Evolutionary conservation across 306 rosid genomes (phyloP).

Genomic region (Cucurbita pepo): DNA sequence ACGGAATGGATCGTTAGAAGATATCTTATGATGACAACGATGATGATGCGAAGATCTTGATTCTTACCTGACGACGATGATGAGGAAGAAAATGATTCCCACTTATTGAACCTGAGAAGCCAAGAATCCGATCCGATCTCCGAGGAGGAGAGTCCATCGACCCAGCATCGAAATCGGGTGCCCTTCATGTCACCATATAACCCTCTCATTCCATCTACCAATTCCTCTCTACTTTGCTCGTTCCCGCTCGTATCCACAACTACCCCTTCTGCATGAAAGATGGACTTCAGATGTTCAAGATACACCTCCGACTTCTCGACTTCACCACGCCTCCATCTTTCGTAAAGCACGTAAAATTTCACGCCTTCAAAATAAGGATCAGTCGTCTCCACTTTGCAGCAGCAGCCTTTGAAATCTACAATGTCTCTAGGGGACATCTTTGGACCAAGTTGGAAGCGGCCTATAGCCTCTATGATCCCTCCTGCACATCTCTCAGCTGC

Average conservation of each 20-base stretch:
- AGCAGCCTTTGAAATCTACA: conserved; percentile 16
- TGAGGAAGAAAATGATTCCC: conserved; percentile 25
- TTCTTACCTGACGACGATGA: conserved; percentile 2
- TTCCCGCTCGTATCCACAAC: conserved; percentile 45
- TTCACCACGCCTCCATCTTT: conserved; percentile 63
- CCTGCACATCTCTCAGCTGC: conserved; percentile 72
- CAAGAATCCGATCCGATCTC: conserved; percentile 50
- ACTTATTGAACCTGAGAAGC: conserved; percentile 56
- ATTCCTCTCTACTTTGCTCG: conserved; percentile 18
- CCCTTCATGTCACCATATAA: conserved; percentile 32
- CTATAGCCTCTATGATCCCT: conserved; percentile 67
- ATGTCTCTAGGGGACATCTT: conserved; percentile 60
- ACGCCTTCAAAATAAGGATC: conserved; percentile 45
- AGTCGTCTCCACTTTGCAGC: conserved; percentile 3
- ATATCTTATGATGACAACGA: neutral
- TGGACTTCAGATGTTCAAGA: conserved; percentile 25
- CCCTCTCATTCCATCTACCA: conserved; percentile 13
- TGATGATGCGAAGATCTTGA: neutral
- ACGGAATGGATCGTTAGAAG: neutral
- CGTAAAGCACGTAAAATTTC: conserved; percentile 44
- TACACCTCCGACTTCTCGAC: conserved; percentile 34
- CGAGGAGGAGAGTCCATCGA: conserved; percentile 30
- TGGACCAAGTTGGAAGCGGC: conserved; percentile 48
- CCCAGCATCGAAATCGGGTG: conserved; percentile 37
- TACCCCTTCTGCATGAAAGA: conserved; percentile 13